Evolutionary conservation across 1,139 yeast species (phyloP), one percentile per base, ranked within the genome.

Genomic region (Kodamaea plutei): DNA sequence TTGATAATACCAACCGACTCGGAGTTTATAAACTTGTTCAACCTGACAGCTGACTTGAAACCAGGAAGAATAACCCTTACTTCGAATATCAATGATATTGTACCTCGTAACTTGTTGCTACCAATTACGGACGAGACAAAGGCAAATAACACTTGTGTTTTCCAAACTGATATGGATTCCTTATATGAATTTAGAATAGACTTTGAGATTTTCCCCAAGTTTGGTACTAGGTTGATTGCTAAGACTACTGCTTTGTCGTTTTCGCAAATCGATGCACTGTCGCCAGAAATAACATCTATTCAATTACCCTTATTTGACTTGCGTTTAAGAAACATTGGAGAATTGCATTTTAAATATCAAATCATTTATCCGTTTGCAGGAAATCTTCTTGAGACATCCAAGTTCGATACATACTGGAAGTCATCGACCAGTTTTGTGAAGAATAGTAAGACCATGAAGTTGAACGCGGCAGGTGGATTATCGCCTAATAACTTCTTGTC

Each of bases 381-480:
- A 4, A 70, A 69, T 9, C 81, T 95, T 7, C 64, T 91, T 34
- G 97, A 89, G 54, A 84, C 94, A 25, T 80, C 95, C 5, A 85
- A 88, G 59, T 89, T 85, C 52, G 96, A 89, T 50, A 89, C 97
- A 0, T 91, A 91, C 58, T 91, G 98, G 98, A 91, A 89, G 57
- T 80, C 95, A 1, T 84, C 95, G 0, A 74, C 73, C 4, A 61
- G 61, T 28, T 60, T 62, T 33, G 60, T 63, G 14, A 64, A 63
- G 33, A 56, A 54, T 32, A 54, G 48, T 25, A 52, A 52, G 19
- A 46, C 56, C 4, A 44, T 56, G 34, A 63, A 59, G 32, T 45
- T 54, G 33, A 62, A 60, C 39, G 62, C 64, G 4, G 67, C 65
- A 12, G 66, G 69, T 6, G 66, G 66, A 4, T 54, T 64, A 36